phyloP scores from a whole-genome alignment of 2,329 filamentous ascomycete species.

The Phialemonium atrogriseum region DNA sequence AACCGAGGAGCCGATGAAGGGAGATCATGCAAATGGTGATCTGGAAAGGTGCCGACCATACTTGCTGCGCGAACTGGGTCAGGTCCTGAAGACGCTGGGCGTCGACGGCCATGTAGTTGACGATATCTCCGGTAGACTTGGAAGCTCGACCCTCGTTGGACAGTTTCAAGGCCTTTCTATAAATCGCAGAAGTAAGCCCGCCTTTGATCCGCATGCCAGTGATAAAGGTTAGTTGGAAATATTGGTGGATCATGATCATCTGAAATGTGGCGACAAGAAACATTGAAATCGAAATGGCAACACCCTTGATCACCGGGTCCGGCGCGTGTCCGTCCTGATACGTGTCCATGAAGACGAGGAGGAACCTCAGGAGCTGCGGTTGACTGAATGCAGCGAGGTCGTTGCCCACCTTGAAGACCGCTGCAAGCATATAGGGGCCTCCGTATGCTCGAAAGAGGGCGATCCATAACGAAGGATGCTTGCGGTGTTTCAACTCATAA shows the following conservation, averaged over 20 bases:
- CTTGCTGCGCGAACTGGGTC: slow-evolving; percentile 88
- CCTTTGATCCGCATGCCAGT: slow-evolving; percentile 96
- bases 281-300: slow-evolving; percentile 85
- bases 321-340: slow-evolving; percentile 53
- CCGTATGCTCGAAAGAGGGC: slow-evolving; percentile 80
- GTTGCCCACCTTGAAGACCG: slow-evolving; percentile 81
- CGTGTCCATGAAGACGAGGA: slow-evolving; percentile 80
- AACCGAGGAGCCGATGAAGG: slow-evolving; percentile 87
- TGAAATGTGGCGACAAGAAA: slow-evolving; percentile 80
- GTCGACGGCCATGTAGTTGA: slow-evolving; percentile 99
- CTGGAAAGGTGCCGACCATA: slow-evolving; percentile 96
- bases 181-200: slow-evolving; percentile 81
- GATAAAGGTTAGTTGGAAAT: slow-evolving; percentile 91
- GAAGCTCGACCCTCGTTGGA: slow-evolving; percentile 86
- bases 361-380: slow-evolving; percentile 75
- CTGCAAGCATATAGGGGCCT: slow-evolving; percentile 71
- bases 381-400: slow-evolving; percentile 83
- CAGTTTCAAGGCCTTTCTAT: slow-evolving; percentile 79
- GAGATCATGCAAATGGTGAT: slow-evolving; percentile 94
- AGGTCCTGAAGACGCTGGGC: slow-evolving; percentile 91
- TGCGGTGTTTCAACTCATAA: slow-evolving; percentile 56
- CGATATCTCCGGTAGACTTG: slow-evolving; percentile 94
- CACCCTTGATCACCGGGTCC: slow-evolving; percentile 75
- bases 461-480: slow-evolving; percentile 78
- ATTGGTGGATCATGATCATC: slow-evolving; percentile 89